A percentile compares a stretch with the other conserved stretches of the same genome.
phyloP scores from a whole-genome alignment of 805 yeast genomes.

The Sungouiozyma intestinalis region DNA sequence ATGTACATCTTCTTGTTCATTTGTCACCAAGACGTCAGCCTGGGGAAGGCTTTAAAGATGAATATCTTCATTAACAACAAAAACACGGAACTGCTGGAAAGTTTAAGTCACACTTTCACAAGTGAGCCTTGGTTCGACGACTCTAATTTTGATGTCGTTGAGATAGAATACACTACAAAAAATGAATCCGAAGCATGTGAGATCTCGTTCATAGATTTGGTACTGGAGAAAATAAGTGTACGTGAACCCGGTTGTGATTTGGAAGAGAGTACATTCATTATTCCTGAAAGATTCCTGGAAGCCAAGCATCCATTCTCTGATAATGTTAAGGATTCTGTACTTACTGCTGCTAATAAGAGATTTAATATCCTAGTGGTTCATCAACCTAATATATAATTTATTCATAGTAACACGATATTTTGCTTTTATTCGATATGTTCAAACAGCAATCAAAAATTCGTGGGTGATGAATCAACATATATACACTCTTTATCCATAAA shows the following conservation, averaged over 20 bases:
- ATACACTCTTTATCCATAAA: no score
- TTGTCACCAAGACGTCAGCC: slow-evolving; percentile 10
- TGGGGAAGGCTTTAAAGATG: slow-evolving; percentile 8
- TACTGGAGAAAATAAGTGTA: slow-evolving; percentile 9
- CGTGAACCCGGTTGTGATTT: slow-evolving; percentile 9
- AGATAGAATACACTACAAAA: slow-evolving; percentile 7
- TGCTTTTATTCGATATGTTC: no score
- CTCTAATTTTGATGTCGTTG: slow-evolving; percentile 9
- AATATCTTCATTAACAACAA: slow-evolving; percentile 16
- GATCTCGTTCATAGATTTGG: slow-evolving; percentile 13
- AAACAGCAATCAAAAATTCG: no score
- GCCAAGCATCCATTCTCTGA: slow-evolving; percentile 15
- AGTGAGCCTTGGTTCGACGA: slow-evolving; percentile 14
- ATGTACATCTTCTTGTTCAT: slow-evolving; percentile 17
- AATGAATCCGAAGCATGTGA: slow-evolving; percentile 1
- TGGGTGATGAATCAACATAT: no score
- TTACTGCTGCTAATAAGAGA: slow-evolving; percentile 16
- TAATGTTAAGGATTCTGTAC: slow-evolving; percentile 13
- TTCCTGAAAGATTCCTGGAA: slow-evolving; percentile 15
- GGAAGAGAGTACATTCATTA: slow-evolving; percentile 22
- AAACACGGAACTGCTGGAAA: slow-evolving; percentile 10
- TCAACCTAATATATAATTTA: slow-evolving; percentile 4
- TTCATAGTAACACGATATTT: neutral
- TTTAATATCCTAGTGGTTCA: slow-evolving; percentile 19
- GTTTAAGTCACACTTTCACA: slow-evolving; percentile 8